These are phyloP conservation scores for Dendrocalamus sinicus DNA, from an alignment of 176 grass and related monocot species.

Conservation along the genomic window DNA sequence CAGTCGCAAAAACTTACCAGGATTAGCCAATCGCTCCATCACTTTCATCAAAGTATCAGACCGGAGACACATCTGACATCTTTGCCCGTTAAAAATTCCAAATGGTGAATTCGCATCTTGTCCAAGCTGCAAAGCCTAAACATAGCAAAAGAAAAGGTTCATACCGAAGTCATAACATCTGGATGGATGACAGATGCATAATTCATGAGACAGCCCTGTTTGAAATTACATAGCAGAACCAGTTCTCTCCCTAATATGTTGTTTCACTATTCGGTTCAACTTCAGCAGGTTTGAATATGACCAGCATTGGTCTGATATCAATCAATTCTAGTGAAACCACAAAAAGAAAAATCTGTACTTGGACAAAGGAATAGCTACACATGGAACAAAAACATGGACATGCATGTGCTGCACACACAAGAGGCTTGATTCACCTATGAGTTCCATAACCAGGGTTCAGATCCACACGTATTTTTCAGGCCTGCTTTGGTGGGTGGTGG, in stretches of 20 bases:
- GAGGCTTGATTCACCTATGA: background rate
- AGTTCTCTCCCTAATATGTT: background rate
- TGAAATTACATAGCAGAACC: background rate
- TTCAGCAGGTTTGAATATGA: background rate
- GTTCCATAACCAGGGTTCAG: background rate
- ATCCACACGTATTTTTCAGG: background rate
- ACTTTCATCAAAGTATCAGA: constrained; percentile 92
- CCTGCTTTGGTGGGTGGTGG: too few relatives aligned
- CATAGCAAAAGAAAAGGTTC: constrained; percentile 21
- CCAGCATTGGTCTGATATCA: background rate
- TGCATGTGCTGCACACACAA: background rate
- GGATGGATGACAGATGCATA: background rate
- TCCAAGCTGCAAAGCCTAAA: constrained; percentile 88
- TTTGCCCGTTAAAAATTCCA: constrained; percentile 84
- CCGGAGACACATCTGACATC: constrained; percentile 98
- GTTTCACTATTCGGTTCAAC: constrained; percentile 13
- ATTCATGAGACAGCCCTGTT: background rate
- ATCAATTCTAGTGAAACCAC: background rate
- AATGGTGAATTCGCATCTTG: constrained; percentile 78
- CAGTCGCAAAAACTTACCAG: constrained; percentile 48
- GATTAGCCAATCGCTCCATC: constrained; percentile 96
- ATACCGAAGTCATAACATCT: constrained; percentile 21
- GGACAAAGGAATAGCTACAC: background rate
- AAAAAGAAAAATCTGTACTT: background rate
- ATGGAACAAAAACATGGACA: background rate